Percentiles rank a stretch among this genome's conserved stretches.
phyloP scores from a whole-genome alignment of 1,284 basidiomycete species.

The Macrocystidia cucumis region DNA sequence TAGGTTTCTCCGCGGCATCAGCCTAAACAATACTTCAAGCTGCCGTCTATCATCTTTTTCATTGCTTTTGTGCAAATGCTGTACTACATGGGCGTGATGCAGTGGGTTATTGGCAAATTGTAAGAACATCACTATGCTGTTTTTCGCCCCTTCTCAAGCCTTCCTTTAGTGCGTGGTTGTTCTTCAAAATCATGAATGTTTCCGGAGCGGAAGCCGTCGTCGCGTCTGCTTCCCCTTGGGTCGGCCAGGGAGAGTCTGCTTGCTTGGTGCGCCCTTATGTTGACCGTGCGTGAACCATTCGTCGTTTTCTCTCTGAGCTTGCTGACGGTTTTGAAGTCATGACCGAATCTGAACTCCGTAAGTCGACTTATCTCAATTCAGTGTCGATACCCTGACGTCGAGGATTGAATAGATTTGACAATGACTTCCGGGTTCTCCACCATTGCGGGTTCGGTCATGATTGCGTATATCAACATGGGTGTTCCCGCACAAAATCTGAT shows the following conservation, averaged over 20 bases:
- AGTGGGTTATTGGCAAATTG: conserved; percentile 82
- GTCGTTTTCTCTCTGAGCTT: not conserved
- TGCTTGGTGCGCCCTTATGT: conserved; percentile 84
- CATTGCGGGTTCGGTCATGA: conserved; percentile 84
- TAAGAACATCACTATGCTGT: conserved; percentile 23
- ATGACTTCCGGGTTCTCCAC: conserved; percentile 93
- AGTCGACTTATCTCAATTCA: no score
- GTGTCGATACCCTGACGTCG: no score
- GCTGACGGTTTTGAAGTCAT: conserved; percentile 39
- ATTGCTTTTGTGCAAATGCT: conserved; percentile 84
- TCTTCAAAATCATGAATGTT: conserved; percentile 83
- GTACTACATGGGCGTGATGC: conserved; percentile 84
- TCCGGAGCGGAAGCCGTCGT: conserved; percentile 91
- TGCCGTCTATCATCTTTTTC: conserved; percentile 79
- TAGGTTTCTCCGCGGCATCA: not conserved
- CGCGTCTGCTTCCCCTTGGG: conserved; percentile 86
- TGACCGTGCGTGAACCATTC: conserved; percentile 33
- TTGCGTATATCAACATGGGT: conserved; percentile 79
- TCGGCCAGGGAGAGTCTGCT: conserved; percentile 82
- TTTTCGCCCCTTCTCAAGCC: conserved; percentile 5
- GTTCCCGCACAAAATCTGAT: conserved; percentile 80
- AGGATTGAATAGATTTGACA: conserved; percentile 65
- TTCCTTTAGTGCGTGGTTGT: conserved; percentile 72
- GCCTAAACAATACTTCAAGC: conserved; percentile 24
- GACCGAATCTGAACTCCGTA: conserved; percentile 81